Percentiles rank a stretch among this genome's conserved stretches.
These are phyloP conservation scores for Salisapilia sapeloensis DNA, from an alignment of 352 stramenopile species.

Conservation along the genomic window DNA sequence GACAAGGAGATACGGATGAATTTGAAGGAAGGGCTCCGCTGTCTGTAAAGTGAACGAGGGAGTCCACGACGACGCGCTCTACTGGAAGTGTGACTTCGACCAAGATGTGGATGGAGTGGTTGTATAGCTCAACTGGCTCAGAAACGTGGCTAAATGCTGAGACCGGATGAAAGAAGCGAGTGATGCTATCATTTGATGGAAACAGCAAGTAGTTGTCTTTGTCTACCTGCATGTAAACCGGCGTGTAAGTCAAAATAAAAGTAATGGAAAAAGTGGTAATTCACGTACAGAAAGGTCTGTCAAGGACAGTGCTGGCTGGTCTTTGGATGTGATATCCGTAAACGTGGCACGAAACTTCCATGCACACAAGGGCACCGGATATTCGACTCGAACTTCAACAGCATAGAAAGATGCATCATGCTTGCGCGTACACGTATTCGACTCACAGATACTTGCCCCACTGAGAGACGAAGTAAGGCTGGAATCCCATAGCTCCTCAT, in stretches of 20 bases:
- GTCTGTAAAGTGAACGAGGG: slow-evolving; percentile 25
- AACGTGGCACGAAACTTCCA: slow-evolving; percentile 33
- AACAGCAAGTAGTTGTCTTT: slow-evolving; percentile 27
- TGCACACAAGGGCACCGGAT: slow-evolving; percentile 12
- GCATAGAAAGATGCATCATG: slow-evolving; percentile 28
- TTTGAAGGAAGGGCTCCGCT: too few species aligned
- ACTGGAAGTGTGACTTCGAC: slow-evolving; percentile 20
- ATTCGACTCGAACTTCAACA: slow-evolving; percentile 25
- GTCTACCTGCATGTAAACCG: slow-evolving; percentile 22
- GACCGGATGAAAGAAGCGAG: slow-evolving; percentile 18
- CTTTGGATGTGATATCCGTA: slow-evolving; percentile 2
- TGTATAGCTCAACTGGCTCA: slow-evolving; percentile 22
- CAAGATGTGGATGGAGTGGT: slow-evolving; percentile 23
- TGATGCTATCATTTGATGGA: slow-evolving; percentile 1
- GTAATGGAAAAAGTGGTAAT: neutral
- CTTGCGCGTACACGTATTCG: slow-evolving; percentile 1
- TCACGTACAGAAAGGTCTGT: slow-evolving; percentile 11
- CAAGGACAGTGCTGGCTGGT: neutral
- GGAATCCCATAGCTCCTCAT: too few species aligned
- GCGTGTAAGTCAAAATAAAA: neutral
- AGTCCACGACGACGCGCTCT: slow-evolving; percentile 31
- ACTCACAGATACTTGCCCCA: too few species aligned
- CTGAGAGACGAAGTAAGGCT: too few species aligned
- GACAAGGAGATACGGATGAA: too few species aligned
- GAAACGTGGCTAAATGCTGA: slow-evolving; percentile 19